phyloP scores from a whole-genome alignment of 2,329 filamentous ascomycete genomes.

The Mycocentrospora acerina region DNA sequence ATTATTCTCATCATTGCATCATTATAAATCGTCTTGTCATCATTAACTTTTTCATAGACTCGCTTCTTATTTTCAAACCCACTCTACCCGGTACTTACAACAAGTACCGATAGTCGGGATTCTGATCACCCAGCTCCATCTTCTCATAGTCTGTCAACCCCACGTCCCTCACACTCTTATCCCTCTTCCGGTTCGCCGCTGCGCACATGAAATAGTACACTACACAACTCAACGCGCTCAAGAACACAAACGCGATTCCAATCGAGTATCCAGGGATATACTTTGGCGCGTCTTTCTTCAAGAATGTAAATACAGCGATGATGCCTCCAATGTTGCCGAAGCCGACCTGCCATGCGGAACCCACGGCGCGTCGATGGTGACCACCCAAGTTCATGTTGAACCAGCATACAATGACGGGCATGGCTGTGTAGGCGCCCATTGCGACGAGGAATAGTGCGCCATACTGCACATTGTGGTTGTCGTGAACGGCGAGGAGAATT shows the following conservation, averaged over 20 bases:
- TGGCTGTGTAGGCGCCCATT: conserved; percentile 79
- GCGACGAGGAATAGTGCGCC: conserved; percentile 79
- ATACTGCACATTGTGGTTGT: conserved; percentile 69
- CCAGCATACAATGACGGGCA: conserved; percentile 73
- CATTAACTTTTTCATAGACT: no score
- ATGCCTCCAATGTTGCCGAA: conserved; percentile 55
- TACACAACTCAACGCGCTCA: conserved; percentile 64
- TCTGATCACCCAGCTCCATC: conserved; percentile 61
- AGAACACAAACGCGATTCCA: conserved; percentile 69
- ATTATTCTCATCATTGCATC: no score
- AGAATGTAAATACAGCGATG: conserved; percentile 54
- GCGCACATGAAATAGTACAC: conserved; percentile 62
- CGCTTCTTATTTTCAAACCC: no score
- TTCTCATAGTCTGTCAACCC: conserved; percentile 63
- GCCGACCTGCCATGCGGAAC: conserved; percentile 53
- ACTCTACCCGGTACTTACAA: conserved; percentile 42
- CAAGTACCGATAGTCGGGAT: conserved; percentile 61
- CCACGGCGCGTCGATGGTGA: conserved; percentile 53
- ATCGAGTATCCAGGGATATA: conserved; percentile 77
- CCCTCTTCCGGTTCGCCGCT: conserved; percentile 62
- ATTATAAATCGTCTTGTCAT: no score
- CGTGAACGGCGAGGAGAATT: conserved; percentile 71
- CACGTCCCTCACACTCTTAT: conserved; percentile 49
- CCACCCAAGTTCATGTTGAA: conserved; percentile 58
- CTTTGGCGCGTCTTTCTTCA: conserved; percentile 62